Evolutionary conservation across 2,329 filamentous ascomycete species (phyloP).

Genomic region (Aspergillus ochraceus): DNA sequence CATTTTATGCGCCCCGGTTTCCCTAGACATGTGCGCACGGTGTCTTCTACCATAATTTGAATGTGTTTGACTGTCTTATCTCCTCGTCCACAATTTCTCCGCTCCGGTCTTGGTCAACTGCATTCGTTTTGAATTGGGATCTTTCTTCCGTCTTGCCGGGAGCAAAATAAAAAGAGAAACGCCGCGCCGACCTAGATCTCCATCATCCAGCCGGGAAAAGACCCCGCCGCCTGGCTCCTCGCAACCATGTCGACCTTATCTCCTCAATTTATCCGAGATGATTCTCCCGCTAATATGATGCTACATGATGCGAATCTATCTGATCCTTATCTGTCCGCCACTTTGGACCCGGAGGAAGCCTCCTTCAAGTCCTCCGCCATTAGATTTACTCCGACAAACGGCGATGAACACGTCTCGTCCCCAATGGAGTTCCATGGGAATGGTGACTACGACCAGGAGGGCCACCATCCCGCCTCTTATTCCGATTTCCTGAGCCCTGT

Average conservation of each 20-base stretch:
- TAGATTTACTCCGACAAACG: conserved; percentile 29
- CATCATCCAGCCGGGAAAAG: too few species aligned
- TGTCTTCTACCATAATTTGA: too few species aligned
- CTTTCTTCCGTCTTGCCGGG: too few species aligned
- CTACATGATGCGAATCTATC: conserved; percentile 34
- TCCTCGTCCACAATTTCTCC: too few species aligned
- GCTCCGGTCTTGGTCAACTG: too few species aligned
- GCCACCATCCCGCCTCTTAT: conserved; percentile 21
- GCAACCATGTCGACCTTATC: conserved; percentile 22
- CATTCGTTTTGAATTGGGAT: too few species aligned
- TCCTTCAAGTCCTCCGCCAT: conserved; percentile 35
- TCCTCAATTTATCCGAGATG: conserved; percentile 21
- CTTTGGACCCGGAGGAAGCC: conserved; percentile 39
- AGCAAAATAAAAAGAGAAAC: too few species aligned
- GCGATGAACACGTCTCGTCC: conserved; percentile 17
- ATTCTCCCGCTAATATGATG: conserved; percentile 26
- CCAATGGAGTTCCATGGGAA: conserved; percentile 10
- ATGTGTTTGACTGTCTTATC: too few species aligned
- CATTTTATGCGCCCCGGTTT: too few species aligned
- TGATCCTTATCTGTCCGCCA: conserved; percentile 42
- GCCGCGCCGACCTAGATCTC: too few species aligned
- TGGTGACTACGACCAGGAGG: conserved; percentile 10
- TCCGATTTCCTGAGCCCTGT: conserved; percentile 32
- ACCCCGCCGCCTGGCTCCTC: background rate
- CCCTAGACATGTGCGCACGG: too few species aligned